These are phyloP conservation scores for Claviceps capensis DNA, from an alignment of 2,329 filamentous ascomycete species.

Conservation along the genomic window DNA sequence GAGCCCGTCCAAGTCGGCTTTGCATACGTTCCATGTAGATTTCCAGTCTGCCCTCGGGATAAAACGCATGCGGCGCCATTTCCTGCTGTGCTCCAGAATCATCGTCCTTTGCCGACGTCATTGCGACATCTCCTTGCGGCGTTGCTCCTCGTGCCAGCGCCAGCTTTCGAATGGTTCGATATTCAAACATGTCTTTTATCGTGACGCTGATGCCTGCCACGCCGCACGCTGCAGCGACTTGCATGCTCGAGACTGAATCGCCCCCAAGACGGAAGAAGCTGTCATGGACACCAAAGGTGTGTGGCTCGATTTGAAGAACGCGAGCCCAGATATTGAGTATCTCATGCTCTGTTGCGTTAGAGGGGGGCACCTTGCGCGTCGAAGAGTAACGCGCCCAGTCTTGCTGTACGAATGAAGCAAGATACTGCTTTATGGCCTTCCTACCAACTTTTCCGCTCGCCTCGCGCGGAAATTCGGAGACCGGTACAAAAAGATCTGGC, in stretches of 20 bases:
- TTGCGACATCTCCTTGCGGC: background rate
- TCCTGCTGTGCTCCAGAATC: fast-evolving
- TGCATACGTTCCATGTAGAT: background rate
- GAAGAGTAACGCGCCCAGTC: background rate
- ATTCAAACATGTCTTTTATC: background rate
- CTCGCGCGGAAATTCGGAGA: background rate
- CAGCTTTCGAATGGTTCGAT: background rate
- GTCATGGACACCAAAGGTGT: background rate
- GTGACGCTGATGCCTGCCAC: background rate
- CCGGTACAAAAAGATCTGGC: background rate
- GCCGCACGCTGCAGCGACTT: background rate
- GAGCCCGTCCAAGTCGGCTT: background rate
- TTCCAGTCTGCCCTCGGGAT: background rate
- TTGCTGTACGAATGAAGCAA: background rate
- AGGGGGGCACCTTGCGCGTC: background rate
- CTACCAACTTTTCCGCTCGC: background rate
- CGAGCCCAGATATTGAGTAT: background rate
- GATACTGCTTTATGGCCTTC: background rate
- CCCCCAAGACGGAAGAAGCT: background rate
- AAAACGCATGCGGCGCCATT: background rate
- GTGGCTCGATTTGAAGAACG: background rate
- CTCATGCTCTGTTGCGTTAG: background rate
- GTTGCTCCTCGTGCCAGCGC: background rate
- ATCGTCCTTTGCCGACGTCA: background rate
- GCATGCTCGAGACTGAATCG: conserved; percentile 1